Evolutionary conservation across 768 basidiomycete species (phyloP), one percentile per base, ranked within the genome.

Genomic region (Nevesoporus exiguus): DNA sequence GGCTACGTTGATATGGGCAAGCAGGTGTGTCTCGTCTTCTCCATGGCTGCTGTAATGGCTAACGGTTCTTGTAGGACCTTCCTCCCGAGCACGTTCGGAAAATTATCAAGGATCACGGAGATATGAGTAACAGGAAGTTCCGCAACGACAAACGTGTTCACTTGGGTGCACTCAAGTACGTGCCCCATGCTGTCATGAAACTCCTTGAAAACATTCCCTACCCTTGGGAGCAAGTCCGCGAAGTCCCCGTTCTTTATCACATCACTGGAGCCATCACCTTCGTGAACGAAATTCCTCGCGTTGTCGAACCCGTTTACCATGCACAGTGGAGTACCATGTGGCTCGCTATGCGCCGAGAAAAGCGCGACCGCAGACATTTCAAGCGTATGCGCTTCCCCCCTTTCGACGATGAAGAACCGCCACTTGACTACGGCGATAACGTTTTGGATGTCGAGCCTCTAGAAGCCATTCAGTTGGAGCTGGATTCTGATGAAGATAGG

Each of bases 291-390:
- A 89, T 98, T 36, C 97, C 97, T 40, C 88, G 93, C 44, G 84
- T 99, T 61, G 90, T 98, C 57, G 97, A 98, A 70, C 97, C 97
- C 7, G 83, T 99, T 10, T 98, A 97, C 72, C 97, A 99, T 70
- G 93, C 97, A 1, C 97, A 98, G 66, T 99, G 97, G 97, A 95
- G 93, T 68, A 90, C 92, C 6, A 99, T 99, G 97, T 99, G 97
- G 97, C 77, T 99, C 43, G 96, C 97, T 11, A 99, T 99, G 97
- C 81, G 97, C 56, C 78, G 97, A 57, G 97, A 99, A 76, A 99
- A 99, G 78, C 84, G 97, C 53, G 97, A 99, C 70, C 90, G 97
- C 68, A 78, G 96, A 54, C 97, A 99, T 72, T 99, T 99, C 79
- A 99, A 99, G 77, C 92, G 97, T 43, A 98, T 99, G 94, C 86